Conservation (phyloP, 768 basidiomycete species). For the Mycena filopes region DNA sequence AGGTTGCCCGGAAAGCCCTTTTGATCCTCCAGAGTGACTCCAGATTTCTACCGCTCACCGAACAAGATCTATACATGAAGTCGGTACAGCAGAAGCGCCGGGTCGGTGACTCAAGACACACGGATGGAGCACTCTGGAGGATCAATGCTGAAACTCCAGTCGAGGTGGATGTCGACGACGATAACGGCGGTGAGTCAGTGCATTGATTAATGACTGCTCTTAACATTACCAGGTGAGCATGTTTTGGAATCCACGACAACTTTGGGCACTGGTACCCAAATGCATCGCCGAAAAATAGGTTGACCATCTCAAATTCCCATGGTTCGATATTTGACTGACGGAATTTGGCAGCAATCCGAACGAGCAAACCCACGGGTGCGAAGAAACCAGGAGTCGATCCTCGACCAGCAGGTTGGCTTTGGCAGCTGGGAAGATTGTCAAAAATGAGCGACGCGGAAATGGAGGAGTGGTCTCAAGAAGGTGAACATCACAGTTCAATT, state of each 20-base stretch:
- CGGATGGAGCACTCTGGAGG: slow-evolving; percentile 5
- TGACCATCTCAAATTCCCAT: not conserved
- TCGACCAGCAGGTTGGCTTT: slow-evolving; percentile 1
- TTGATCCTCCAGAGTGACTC: not conserved
- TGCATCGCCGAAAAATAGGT: not conserved
- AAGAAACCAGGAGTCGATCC: not conserved
- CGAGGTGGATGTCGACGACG: not conserved
- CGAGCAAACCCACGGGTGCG: not conserved
- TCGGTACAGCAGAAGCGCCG: not conserved
- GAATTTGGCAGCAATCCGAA: too few species aligned
- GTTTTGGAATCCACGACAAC: not conserved
- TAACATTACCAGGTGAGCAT: not conserved
- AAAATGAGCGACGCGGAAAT: slow-evolving; percentile 6
- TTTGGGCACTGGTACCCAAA: not conserved
- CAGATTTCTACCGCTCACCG: not conserved
- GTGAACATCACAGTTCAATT: not conserved
- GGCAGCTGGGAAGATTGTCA: not conserved
- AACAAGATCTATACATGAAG: slow-evolving; percentile 8
- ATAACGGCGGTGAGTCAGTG: not conserved
- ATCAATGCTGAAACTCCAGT: not conserved
- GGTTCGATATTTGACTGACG: not conserved
- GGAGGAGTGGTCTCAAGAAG: slow-evolving; percentile 6
- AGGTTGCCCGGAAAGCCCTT: not conserved
- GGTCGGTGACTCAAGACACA: not conserved
- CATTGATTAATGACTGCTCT: not conserved